Evolutionary conservation across 2,329 filamentous ascomycete genomes (phyloP).

Genomic region (Fusarium keratoplasticum): DNA sequence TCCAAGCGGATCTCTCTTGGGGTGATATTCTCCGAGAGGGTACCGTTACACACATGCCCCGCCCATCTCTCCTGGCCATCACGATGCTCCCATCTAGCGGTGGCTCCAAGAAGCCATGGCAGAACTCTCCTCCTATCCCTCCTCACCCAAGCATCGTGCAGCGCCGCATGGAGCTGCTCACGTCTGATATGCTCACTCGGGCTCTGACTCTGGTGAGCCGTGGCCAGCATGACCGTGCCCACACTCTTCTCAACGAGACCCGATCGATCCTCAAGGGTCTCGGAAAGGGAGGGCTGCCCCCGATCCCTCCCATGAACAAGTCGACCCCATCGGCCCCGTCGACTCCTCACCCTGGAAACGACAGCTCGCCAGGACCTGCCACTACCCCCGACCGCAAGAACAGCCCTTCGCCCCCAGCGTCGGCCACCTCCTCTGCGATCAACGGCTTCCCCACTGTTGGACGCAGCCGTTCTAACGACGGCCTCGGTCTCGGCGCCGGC

Average conservation of each 20-base stretch:
- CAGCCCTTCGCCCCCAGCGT: constrained; percentile 66
- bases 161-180: constrained; percentile 95
- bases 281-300: constrained; percentile 92
- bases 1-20: constrained; percentile 94
- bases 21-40: constrained; percentile 94
- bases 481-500: constrained; percentile 73
- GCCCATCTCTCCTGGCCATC: constrained; percentile 92
- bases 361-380: constrained; percentile 56
- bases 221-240: constrained; percentile 92
- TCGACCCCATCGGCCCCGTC: constrained; percentile 55
- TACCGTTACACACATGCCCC: constrained; percentile 83
- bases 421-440: constrained; percentile 56
- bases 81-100: constrained; percentile 85
- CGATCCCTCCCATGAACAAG: constrained; percentile 74
- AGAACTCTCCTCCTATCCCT: constrained; percentile 82
- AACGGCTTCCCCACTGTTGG: constrained; percentile 59
- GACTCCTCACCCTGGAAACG: constrained; percentile 60
- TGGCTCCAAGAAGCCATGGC: constrained; percentile 74
- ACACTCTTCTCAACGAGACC: constrained; percentile 92
- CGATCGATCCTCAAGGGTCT: constrained; percentile 95
- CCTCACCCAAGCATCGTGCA: constrained; percentile 96
- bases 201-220: constrained; percentile 91
- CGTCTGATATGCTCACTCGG: constrained; percentile 96
- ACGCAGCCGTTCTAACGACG: constrained; percentile 67
- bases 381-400: constrained; percentile 66